These are phyloP conservation scores for Pseudopediastrum boryanum DNA, from an alignment of 139 green algal genomes.

Conservation along the genomic window DNA sequence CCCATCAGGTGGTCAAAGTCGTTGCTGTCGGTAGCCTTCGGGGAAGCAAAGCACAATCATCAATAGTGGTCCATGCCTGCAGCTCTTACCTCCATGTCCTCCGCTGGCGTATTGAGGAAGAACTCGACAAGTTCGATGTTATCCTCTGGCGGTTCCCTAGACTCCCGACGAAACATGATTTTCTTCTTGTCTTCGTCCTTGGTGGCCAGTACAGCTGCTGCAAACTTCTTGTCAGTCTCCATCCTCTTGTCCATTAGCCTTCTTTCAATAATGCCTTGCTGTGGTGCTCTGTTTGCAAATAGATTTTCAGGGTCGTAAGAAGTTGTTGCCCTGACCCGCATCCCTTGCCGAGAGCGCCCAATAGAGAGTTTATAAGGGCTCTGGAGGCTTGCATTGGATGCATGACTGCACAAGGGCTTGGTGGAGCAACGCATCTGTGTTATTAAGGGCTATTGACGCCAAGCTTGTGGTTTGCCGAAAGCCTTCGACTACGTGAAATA, in stretches of 20 bases:
- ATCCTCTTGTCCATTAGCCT: conserved; percentile 63
- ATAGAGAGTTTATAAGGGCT: background rate
- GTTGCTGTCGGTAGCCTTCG: too few relatives aligned
- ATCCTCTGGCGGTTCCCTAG: conserved; percentile 26
- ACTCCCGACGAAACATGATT: conserved; percentile 38
- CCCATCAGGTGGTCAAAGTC: too few relatives aligned
- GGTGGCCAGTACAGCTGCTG: conserved; percentile 46
- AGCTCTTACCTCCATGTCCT: conserved; percentile 87
- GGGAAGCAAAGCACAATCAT: too few relatives aligned
- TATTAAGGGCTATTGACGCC: too few relatives aligned
- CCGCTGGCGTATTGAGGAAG: conserved; percentile 82
- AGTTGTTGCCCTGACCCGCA: background rate
- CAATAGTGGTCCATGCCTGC: too few relatives aligned
- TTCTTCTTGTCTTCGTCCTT: conserved; percentile 60
- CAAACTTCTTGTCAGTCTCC: conserved; percentile 62
- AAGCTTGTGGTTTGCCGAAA: too few relatives aligned
- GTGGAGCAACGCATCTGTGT: too few relatives aligned
- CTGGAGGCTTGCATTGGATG: background rate
- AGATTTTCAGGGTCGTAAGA: conserved; percentile 61
- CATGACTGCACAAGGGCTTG: too few relatives aligned
- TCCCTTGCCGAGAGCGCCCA: background rate
- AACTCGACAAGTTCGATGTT: conserved; percentile 77
- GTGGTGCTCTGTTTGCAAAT: conserved; percentile 35
- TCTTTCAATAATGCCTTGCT: conserved; percentile 62
- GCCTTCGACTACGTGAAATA: too few relatives aligned